Evolutionary conservation across 1,284 basidiomycete genomes (phyloP), one percentile per base, ranked within the genome.

Genomic region (Cryptococcus wingfieldii): DNA sequence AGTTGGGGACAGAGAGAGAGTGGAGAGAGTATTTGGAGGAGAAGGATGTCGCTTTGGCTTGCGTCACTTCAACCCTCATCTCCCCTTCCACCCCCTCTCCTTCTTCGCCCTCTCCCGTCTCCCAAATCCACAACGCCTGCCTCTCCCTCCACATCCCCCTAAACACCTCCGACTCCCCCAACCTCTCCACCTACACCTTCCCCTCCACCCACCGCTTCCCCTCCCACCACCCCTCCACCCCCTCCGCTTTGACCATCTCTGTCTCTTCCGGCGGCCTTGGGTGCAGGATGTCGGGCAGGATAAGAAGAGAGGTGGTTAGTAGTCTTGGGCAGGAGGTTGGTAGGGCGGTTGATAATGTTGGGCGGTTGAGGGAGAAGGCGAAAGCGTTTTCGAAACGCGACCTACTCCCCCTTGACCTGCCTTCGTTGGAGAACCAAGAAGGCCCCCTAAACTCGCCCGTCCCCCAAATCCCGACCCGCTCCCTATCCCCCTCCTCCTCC

Each of bases 191-290:
- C 69, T 97, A 90, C 71, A 86, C 88, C 0, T 94, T 97, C 77
- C 84, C 89, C 0, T 85, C 92, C 0, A 85, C 86, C 0, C 90
- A 97, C 70, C 88, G 94, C 5, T 92, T 97, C 67, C 72, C 81
- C 5, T 34, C 60, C 38, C 55, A 58, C 46, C 69, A 67, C 14
- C 23, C 23, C 16, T 25, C 19, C 9, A 55, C 65, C 54, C 78
- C 82, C 5, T 84, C 83, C 0, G 78, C 87, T 2, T 79, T 97
- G 0, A 92, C 97, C 69, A 77, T 98, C 12, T 90, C 88, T 0
- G 83, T 98, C 1, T 90, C 91, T 0, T 94, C 94, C 1, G 97
- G 96, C 65, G 91, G 92, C 0, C 83, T 88, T 58, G 95, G 94
- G 1, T 98, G 95, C 69, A 80, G 95, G 13, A 80, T 98, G 3